Evolutionary conservation across 1,139 yeast species (phyloP), one percentile per base, ranked within the genome.

Genomic region (Taphrina deformans): DNA sequence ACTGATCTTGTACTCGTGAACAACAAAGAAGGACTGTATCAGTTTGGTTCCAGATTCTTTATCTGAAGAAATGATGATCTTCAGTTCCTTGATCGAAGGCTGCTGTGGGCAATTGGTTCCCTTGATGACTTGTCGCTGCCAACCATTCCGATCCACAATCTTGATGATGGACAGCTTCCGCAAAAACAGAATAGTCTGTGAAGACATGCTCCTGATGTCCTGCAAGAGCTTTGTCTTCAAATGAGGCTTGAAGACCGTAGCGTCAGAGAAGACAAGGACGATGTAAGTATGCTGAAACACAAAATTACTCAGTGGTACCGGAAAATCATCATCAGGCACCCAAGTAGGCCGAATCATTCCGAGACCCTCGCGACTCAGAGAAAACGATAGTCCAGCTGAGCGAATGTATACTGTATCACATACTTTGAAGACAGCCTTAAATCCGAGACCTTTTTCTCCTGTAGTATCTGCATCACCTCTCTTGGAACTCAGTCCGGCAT

Each of bases 401-500:
- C 48, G 48, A n/a, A 44, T 44, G 48, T 21, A 44, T 21, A 44
- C 48, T 7, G 48, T 10, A 44, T 44, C 48, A 44, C 48, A 21
- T 10, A 44, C 27, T n/a, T 23, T 44, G 3, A 44, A 44, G 10
- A 44, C 48, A 5, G 48, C 18, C 27, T 44, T 44, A n/a, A 44
- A 44, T 7, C 48, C 48, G 7, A 44, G 48, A 10, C 48, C 48
- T 27, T 44, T 44, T n/a, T 44, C 48, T 9, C 48, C 48, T 5
- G 48, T 44, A 7, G 48, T 44, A 9, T 23, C 48, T 9, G 48
- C 48, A 12, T 44, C 27, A 10, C 48, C 48, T n/a, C 21, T 44
- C 48, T 44, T 44, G 10, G 48, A 44, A 44, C 48, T 44, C 48
- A 44, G 10, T 26, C 48, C 48, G 27, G 48, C 24, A 44, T 44